Evolutionary conservation across 2,329 filamentous ascomycete species (phyloP).

Genomic region (Xylaria digitata): DNA sequence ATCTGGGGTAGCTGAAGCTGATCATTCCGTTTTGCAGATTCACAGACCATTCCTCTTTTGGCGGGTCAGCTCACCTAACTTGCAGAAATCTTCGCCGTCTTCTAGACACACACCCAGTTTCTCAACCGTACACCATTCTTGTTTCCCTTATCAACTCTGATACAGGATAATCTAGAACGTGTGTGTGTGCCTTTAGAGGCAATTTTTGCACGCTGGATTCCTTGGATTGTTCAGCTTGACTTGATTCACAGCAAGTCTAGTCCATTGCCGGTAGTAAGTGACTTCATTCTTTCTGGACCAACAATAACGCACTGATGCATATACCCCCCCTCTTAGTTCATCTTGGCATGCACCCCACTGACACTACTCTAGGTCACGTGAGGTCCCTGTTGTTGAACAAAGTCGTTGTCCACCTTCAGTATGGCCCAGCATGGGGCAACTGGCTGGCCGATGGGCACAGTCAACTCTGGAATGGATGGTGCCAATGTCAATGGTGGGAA

Average conservation of each 20-base stretch:
- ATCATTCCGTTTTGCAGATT: conserved; percentile 43
- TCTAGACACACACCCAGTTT: conserved; percentile 37
- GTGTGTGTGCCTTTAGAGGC: not conserved
- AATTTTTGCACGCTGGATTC: not conserved
- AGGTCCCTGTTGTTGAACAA: conserved; percentile 19
- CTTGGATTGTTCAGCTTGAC: conserved; percentile 1
- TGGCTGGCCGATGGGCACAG: conserved; percentile 31
- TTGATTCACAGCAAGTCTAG: not conserved
- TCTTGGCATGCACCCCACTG: conserved; percentile 33
- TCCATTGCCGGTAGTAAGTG: conserved; percentile 22
- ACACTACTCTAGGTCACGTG: conserved; percentile 37
- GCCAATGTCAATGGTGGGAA: not conserved
- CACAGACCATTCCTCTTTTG: conserved; percentile 42
- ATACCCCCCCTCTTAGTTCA: conserved; percentile 18
- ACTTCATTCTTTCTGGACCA: conserved; percentile 5
- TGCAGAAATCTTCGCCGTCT: conserved; percentile 24
- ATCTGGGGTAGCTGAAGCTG: conserved; percentile 34
- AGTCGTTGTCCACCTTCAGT: conserved; percentile 3
- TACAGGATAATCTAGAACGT: not conserved
- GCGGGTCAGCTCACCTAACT: conserved; percentile 30
- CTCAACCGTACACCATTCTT: conserved; percentile 5
- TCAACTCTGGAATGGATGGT: conserved; percentile 23
- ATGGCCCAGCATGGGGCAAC: conserved; percentile 38
- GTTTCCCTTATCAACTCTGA: not conserved
- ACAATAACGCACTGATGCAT: conserved; percentile 22